Conservation (phyloP, 768 basidiomycete species). For the Pulveroboletus sp. region DNA sequence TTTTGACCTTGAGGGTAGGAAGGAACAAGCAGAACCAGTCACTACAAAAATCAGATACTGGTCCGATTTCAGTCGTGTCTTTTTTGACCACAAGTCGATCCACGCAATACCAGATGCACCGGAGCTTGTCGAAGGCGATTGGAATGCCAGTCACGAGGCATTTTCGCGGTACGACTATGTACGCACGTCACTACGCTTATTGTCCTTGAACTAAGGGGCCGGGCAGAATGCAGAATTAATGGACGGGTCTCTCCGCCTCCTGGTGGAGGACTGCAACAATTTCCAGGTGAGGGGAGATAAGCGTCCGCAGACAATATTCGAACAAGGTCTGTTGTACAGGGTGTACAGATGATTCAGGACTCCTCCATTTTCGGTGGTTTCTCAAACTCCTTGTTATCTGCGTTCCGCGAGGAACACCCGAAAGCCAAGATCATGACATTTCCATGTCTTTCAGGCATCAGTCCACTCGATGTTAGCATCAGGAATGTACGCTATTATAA, state of each 20-base stretch:
- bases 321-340: slow-evolving; percentile 36
- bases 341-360: slow-evolving; percentile 65
- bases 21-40: slow-evolving; percentile 6
- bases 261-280: slow-evolving; percentile 72
- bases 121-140: slow-evolving; percentile 49
- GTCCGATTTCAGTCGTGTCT: slow-evolving; percentile 50
- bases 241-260: slow-evolving; percentile 61
- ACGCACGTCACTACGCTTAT: slow-evolving; percentile 10
- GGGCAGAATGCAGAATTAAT: slow-evolving; percentile 57
- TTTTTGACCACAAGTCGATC: slow-evolving; percentile 59
- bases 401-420: slow-evolving; percentile 62
- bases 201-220: not conserved
- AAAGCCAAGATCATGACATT: slow-evolving; percentile 58
- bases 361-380: slow-evolving; percentile 63
- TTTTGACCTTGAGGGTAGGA: slow-evolving; percentile 28
- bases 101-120: slow-evolving; percentile 57
- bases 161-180: slow-evolving; percentile 58
- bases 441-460: slow-evolving; percentile 48
- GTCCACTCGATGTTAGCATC: slow-evolving; percentile 29
- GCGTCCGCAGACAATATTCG: not conserved
- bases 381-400: slow-evolving; percentile 49
- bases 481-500: slow-evolving; percentile 41
- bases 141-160: slow-evolving; percentile 47
- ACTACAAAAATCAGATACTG: slow-evolving; percentile 39
- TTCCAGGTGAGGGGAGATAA: slow-evolving; percentile 48